Base-by-base conservation (phyloP, 2,329 filamentous ascomycete species). In the Coniosporium tulheliwenetii region DNA sequence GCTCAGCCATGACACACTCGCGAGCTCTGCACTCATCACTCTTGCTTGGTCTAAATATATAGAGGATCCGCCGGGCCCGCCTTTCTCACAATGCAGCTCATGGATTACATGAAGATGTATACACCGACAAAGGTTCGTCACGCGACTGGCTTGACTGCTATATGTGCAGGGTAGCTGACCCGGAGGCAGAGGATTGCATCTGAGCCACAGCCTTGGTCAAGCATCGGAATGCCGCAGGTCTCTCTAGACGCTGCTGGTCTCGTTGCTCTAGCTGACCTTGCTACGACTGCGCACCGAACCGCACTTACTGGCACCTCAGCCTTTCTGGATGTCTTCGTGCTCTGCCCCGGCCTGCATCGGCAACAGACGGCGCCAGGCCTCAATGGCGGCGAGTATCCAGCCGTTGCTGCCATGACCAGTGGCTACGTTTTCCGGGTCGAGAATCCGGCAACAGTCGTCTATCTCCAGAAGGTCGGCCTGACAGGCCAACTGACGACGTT, bases 331-430 rank as follows among this genome's bases (percentile, higher is more conserved):
- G 60, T 60, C 7, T 60, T 79, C 9, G 60, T 78, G 10, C 62
- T 79, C 2, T 73, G 70, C 2, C 75, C 75, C 0, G 75, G 76
- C 0, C 51, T 79, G 39, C 76, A 79, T 54, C 70, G 70, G 47
- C 73, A 79, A 48, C 72, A 78, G 48, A 63, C 67, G 3, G 73
- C 72, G 8, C 63, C 71, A 10, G 62, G 65, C 1, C 56, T 78
- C 12, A 62, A 62, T 43, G 55, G 50, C 5, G 60, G 61, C 2
- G 63, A 67, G 41, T 58, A 56, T 40, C 54, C 59, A 31, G 62
- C 61, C 14, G 57, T 59, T 10, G 60, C 58, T 3, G 62, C 62
- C 5, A 65, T 61, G 57, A 64, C 53, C 43, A 65, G 51, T 8
- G 62, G 62, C 40, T 63, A 65, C 39, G 54, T 63, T 13, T 66